phyloP scores from a whole-genome alignment of 2,329 filamentous ascomycete genomes.

The Lasiodiplodia gonubiensis region DNA sequence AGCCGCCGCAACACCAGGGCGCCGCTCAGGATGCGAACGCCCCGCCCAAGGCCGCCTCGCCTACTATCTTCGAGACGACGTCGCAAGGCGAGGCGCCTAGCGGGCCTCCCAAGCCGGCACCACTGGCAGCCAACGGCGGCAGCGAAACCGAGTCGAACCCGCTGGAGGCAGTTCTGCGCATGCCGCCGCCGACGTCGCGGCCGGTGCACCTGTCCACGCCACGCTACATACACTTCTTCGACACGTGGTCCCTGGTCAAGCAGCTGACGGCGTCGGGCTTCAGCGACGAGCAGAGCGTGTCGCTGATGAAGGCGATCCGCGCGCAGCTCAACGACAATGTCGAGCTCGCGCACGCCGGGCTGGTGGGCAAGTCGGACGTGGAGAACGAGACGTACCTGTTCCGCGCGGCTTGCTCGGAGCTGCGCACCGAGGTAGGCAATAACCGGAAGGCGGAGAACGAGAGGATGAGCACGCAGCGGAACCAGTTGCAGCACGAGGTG shows the following conservation, averaged over 20 bases:
- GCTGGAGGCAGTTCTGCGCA: constrained; percentile 49
- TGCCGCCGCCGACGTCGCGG: constrained; percentile 51
- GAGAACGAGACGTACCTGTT: constrained; percentile 91
- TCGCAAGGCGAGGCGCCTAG: constrained; percentile 4
- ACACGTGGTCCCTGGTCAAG: constrained; percentile 88
- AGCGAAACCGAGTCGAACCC: constrained; percentile 39
- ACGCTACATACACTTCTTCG: constrained; percentile 93
- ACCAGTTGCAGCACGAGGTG: constrained; percentile 89
- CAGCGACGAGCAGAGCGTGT: constrained; percentile 74
- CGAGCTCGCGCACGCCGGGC: constrained; percentile 75
- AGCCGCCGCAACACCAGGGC: background rate
- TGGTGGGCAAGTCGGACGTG: constrained; percentile 89
- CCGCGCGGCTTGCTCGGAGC: constrained; percentile 88
- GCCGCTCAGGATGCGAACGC: background rate
- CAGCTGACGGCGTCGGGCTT: constrained; percentile 76
- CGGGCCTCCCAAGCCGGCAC: constrained; percentile 4
- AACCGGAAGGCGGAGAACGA: constrained; percentile 78
- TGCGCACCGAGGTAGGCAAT: constrained; percentile 84
- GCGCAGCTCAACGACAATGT: constrained; percentile 78
- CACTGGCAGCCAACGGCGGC: constrained; percentile 17
- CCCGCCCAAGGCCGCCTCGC: constrained; percentile 14
- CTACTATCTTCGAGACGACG: constrained; percentile 17
- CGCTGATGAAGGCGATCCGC: constrained; percentile 90
- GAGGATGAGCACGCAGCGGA: constrained; percentile 79
- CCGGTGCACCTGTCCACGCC: constrained; percentile 73